Evolutionary conservation across 257 asterid species (phyloP).

Genomic region (Jaltomata sinuosa): DNA sequence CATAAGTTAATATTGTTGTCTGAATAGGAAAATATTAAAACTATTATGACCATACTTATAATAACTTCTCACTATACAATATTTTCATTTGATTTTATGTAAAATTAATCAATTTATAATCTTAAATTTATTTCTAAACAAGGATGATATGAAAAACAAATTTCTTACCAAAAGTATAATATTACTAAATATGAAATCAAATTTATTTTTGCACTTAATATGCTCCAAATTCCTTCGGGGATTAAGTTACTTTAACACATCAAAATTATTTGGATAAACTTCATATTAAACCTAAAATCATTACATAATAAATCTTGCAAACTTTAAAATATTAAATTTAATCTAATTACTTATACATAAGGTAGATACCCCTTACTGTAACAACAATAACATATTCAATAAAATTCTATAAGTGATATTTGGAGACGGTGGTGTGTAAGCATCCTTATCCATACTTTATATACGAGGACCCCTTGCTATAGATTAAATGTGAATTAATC

Average conservation of each 20-base stretch:
- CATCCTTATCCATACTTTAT: too few relatives aligned
- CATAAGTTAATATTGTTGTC: neutral
- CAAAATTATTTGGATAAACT: neutral
- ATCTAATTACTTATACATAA: neutral
- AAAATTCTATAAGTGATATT: too few relatives aligned
- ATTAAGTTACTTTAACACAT: neutral
- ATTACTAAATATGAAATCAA: neutral
- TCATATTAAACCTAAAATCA: neutral
- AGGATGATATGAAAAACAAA: neutral
- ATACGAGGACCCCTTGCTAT: too few relatives aligned
- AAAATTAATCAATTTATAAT: neutral
- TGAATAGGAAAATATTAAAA: neutral
- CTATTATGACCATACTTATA: neutral
- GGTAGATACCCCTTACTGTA: too few relatives aligned
- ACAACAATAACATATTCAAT: too few relatives aligned
- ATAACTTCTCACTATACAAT: too few relatives aligned
- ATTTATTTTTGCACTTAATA: neutral
- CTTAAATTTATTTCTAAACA: neutral
- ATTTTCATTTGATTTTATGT: neutral
- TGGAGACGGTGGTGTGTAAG: too few relatives aligned
- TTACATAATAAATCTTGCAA: neutral
- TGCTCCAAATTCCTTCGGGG: neutral
- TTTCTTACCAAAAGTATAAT: neutral
- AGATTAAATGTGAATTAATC: too few relatives aligned
- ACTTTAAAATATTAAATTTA: neutral